Evolutionary conservation across 2,329 filamentous ascomycete species (phyloP).

Genomic region (Annulohypoxylon truncatum): DNA sequence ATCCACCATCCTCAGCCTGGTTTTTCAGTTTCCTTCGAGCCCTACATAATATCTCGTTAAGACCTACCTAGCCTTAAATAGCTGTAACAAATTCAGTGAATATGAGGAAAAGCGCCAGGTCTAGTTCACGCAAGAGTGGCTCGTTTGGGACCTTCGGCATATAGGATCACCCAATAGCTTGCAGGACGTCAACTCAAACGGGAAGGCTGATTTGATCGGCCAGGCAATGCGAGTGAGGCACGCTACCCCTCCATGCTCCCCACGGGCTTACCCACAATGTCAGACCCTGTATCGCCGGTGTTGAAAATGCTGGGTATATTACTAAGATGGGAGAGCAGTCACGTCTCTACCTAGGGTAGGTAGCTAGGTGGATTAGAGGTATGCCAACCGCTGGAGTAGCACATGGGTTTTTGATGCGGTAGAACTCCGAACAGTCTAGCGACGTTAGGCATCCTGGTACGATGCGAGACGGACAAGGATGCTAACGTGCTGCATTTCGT

Average conservation of each 20-base stretch:
- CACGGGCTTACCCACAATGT: constrained; percentile 31
- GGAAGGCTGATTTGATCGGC: constrained; percentile 29
- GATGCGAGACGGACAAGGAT: constrained; percentile 38
- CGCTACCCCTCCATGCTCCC: constrained; percentile 27
- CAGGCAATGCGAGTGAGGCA: constrained; percentile 20
- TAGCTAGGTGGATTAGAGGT: constrained; percentile 2
- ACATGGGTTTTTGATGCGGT: constrained; percentile 13
- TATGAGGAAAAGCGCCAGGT: constrained; percentile 25
- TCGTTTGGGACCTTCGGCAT: constrained; percentile 23
- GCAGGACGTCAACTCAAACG: constrained; percentile 31
- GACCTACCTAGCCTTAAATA: constrained; percentile 30
- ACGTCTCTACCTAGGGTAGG: constrained; percentile 10
- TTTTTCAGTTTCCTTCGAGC: constrained; percentile 17
- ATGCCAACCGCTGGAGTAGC: constrained; percentile 5
- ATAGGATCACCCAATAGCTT: constrained; percentile 31
- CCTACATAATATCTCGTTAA: constrained; percentile 28
- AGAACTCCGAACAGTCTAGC: constrained; percentile 18
- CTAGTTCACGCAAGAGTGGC: constrained; percentile 28
- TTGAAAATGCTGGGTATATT: constrained; percentile 2
- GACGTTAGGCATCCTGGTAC: constrained; percentile 30
- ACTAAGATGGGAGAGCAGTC: neutral
- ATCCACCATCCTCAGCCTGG: constrained; percentile 19
- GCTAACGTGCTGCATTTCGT: constrained; percentile 32
- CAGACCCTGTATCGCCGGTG: constrained; percentile 26
- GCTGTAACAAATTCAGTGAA: constrained; percentile 30